Evolutionary conservation across 2,329 filamentous ascomycete genomes (phyloP), one percentile per base, ranked within the genome.

Genomic region (Clonostachys solani): DNA sequence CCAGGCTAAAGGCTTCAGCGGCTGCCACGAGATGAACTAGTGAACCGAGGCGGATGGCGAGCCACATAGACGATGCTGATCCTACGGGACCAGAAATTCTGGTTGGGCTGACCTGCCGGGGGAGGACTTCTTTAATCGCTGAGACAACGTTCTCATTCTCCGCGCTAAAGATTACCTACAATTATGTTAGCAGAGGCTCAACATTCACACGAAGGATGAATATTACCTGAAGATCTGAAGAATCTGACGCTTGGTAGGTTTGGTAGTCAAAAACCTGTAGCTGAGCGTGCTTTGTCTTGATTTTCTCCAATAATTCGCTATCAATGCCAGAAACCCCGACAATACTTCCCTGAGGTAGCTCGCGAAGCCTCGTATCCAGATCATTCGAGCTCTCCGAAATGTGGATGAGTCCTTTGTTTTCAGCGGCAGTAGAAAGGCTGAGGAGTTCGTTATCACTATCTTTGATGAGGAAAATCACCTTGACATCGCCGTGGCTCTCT

Each of bases 1-100:
- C 47, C 5, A 45, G 45, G 40, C 52, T 56, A 48, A 56, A 49
- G 8, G 41, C 33, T 15, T 43, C 34, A 12, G 45, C 42, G 12
- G 41, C 44, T 42, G 16, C 16, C 12, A 19, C 40, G 40, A 18
- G 15, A 38, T 38, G 36, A 12, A 38, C 17, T 18, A 38, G 36
- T 8, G 36, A 38, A n/a, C 36, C 36, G 15, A 38, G 36, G 15
- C 17, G 15, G 36, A 38, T 38, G 36, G 17, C 36, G 36, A 38
- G 17, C 15, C 17, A 38, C 36, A 38, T 38, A n/a, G 6, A n/a
- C 12, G 36, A n/a, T 38, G 36, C 36, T n/a, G 36, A 38, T 6
- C 36, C 36, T n/a, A 38, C 15, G 12, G 36, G 36, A 2, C 36
- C 36, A n/a, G 36, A 38, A 6, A 38, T 5, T n/a, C 15, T 18